Percentiles rank a stretch among this genome's conserved stretches.
phyloP scores from a whole-genome alignment of 176 grass and related monocot species.

The Eragrostis nindensis region DNA sequence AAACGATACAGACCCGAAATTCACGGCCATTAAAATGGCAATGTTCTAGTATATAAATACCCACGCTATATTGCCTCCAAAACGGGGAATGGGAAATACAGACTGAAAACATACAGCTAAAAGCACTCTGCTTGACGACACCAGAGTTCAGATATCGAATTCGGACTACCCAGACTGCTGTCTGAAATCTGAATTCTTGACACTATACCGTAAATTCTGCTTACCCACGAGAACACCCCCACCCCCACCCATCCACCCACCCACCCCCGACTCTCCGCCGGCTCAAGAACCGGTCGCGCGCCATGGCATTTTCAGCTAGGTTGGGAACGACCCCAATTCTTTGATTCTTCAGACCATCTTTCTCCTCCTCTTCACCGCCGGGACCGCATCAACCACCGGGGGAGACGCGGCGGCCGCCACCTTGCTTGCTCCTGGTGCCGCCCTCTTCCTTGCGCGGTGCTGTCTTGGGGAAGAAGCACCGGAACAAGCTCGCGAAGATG shows the following conservation, averaged over 20 bases:
- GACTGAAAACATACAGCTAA: background rate
- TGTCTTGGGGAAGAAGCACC: slow-evolving; percentile 24
- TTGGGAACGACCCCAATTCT: background rate
- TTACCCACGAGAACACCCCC: background rate
- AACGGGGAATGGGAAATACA: too few relatives aligned
- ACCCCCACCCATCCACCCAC: background rate
- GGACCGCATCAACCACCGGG: slow-evolving; percentile 37
- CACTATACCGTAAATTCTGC: background rate
- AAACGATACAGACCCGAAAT: background rate
- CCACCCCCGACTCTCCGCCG: background rate
- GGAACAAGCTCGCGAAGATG: slow-evolving; percentile 54
- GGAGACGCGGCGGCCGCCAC: slow-evolving; percentile 21
- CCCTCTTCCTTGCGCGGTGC: slow-evolving; percentile 13
- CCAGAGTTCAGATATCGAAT: background rate
- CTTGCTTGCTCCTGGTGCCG: slow-evolving; percentile 4
- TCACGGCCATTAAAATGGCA: background rate
- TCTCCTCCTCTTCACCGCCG: background rate
- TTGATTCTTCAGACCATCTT: slow-evolving; percentile 8
- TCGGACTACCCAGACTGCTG: background rate
- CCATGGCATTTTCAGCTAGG: background rate
- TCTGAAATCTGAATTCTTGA: slow-evolving; percentile 19
- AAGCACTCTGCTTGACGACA: background rate
- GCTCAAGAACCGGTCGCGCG: background rate
- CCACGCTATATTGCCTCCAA: background rate
- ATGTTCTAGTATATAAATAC: background rate